phyloP scores from a whole-genome alignment of 345 rosid species.

The Euphorbia tirucalli region DNA sequence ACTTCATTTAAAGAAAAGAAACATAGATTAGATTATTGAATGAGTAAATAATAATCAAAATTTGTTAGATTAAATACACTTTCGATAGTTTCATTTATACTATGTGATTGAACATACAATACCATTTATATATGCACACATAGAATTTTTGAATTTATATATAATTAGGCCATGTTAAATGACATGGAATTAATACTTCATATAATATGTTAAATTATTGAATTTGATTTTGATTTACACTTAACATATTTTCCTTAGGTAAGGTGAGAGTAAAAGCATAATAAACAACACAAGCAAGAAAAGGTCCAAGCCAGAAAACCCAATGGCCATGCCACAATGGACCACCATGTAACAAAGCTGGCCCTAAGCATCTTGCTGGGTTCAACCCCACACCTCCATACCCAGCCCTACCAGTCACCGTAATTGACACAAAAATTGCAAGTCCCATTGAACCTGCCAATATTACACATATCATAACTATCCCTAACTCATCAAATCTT shows the following conservation, averaged over 20 bases:
- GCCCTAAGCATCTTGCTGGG: constrained; percentile 26
- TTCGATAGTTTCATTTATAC: too few relatives aligned
- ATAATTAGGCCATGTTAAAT: too few relatives aligned
- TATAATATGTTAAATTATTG: too few relatives aligned
- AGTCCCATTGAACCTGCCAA: constrained; percentile 35
- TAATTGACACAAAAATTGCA: constrained; percentile 26
- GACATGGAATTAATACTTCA: too few relatives aligned
- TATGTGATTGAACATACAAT: too few relatives aligned
- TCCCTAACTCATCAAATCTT: constrained; percentile 38
- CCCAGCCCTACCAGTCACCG: constrained; percentile 16
- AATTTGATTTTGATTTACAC: too few relatives aligned
- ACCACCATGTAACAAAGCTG: constrained; percentile 24
- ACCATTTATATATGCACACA: too few relatives aligned
- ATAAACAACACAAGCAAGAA: constrained; percentile 17
- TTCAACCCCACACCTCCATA: constrained; percentile 30
- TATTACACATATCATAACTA: constrained; percentile 26
- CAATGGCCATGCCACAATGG: constrained; percentile 27
- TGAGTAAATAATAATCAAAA: too few relatives aligned
- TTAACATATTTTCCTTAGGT: not conserved
- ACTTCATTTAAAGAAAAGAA: too few relatives aligned
- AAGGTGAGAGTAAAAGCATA: constrained; percentile 4
- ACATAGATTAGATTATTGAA: too few relatives aligned
- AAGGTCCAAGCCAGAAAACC: constrained; percentile 33
- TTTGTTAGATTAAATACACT: too few relatives aligned
- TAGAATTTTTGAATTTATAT: too few relatives aligned